These are phyloP conservation scores for Solanum hybrid DNA, from an alignment of 305 asterid genomes.

Conservation along the genomic window DNA sequence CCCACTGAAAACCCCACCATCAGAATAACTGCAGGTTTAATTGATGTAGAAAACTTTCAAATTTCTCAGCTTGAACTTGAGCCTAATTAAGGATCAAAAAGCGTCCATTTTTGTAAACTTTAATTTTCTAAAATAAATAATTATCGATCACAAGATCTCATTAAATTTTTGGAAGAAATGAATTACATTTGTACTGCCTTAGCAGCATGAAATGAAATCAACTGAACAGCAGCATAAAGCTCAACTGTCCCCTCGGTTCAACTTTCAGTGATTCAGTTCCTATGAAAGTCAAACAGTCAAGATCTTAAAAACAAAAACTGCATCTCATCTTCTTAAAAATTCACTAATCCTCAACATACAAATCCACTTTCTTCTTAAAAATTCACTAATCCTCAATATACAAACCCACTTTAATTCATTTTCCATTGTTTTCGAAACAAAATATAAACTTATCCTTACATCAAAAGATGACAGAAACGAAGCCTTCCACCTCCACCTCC, in stretches of 20 bases:
- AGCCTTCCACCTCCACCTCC: neutral
- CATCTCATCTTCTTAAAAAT: neutral
- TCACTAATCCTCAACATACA: neutral
- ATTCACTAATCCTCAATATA: neutral
- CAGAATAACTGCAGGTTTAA: neutral
- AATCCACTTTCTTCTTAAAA: neutral
- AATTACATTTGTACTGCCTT: neutral
- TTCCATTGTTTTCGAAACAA: neutral
- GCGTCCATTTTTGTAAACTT: neutral
- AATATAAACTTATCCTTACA: neutral
- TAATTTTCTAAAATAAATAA: neutral
- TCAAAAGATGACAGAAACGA: neutral
- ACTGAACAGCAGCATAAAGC: neutral
- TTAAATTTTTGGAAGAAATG: neutral
- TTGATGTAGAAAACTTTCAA: neutral
- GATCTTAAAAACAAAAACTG: neutral
- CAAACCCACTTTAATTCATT: neutral
- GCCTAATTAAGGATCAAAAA: neutral
- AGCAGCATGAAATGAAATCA: neutral
- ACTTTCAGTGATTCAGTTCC: neutral
- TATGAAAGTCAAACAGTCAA: neutral
- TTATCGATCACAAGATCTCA: neutral
- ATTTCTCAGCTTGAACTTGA: neutral
- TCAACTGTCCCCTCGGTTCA: neutral
- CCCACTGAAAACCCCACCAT: neutral